Evolutionary conservation across 129 eudicot genomes (phyloP).

Genomic region (Oenanthe sinensis): DNA sequence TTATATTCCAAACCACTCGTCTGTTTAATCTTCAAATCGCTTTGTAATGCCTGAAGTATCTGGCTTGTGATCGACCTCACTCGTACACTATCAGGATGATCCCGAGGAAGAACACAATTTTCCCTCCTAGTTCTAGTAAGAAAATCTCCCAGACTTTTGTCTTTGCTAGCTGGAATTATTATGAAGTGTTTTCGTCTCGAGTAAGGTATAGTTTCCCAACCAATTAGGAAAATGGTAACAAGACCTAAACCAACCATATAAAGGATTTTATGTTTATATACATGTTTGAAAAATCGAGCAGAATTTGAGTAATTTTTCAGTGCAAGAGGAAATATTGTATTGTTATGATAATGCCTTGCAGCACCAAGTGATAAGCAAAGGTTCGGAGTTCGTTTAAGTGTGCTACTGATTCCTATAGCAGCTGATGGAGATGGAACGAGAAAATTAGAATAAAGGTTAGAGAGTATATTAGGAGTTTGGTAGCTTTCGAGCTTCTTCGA

Average conservation of each 20-base stretch:
- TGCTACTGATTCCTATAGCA: too few relatives aligned
- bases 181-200: background rate
- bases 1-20: constrained; percentile 41
- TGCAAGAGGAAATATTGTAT: background rate
- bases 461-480: background rate
- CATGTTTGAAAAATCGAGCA: background rate
- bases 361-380: too few relatives aligned
- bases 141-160: background rate
- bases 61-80: constrained; percentile 51
- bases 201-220: background rate
- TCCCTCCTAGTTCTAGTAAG: constrained; percentile 26
- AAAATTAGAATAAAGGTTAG: background rate
- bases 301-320: too few relatives aligned
- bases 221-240: background rate
- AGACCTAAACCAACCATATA: background rate
- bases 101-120: constrained; percentile 41
- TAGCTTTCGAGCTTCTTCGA: background rate
- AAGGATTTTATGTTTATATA: background rate
- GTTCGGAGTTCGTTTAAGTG: too few relatives aligned
- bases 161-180: background rate
- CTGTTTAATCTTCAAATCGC: constrained; percentile 56
- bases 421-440: too few relatives aligned
- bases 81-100: constrained; percentile 70
- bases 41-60: constrained; percentile 53
- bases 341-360: background rate